Evolutionary conservation across 768 basidiomycete species (phyloP).

Genomic region (Mrakia frigida): DNA sequence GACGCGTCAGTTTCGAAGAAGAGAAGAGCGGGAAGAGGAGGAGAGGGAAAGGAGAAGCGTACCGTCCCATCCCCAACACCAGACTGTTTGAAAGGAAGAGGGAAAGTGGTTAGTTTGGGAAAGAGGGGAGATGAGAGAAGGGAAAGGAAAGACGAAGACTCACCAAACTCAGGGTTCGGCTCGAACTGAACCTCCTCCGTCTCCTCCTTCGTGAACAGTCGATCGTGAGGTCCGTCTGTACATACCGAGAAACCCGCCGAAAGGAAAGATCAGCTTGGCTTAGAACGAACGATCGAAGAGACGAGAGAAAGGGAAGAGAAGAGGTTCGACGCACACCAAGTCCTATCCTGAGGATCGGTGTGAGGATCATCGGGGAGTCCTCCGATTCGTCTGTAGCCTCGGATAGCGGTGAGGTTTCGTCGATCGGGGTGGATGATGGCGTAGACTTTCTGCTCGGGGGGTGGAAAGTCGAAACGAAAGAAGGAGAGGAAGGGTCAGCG

Average conservation of each 20-base stretch:
- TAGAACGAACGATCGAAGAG: not conserved
- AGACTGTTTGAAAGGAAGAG: slow-evolving; percentile 54
- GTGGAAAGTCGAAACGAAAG: not conserved
- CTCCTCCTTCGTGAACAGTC: slow-evolving; percentile 87
- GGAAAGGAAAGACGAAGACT: slow-evolving; percentile 41
- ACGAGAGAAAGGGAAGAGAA: not conserved
- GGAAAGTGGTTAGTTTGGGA: not conserved
- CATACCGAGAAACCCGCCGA: no score
- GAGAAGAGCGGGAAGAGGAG: no score
- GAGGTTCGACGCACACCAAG: slow-evolving; percentile 28
- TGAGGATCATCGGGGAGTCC: slow-evolving; percentile 92
- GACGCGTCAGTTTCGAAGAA: no score
- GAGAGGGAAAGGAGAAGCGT: no score
- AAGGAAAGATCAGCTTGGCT: not conserved
- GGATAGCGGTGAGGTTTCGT: slow-evolving; percentile 89
- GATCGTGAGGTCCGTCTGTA: slow-evolving; percentile 81
- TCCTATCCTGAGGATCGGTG: slow-evolving; percentile 92
- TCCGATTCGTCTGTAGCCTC: slow-evolving; percentile 90
- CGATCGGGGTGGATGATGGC: slow-evolving; percentile 88
- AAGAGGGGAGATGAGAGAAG: not conserved
- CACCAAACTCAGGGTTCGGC: slow-evolving; percentile 80
- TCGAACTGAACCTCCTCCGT: slow-evolving; percentile 66
- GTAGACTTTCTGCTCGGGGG: slow-evolving; percentile 67
- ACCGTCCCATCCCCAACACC: slow-evolving; percentile 99
- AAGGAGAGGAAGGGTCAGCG: not conserved